Conservation (phyloP, 805 yeast species). For the Yarrowia sp. region DNA sequence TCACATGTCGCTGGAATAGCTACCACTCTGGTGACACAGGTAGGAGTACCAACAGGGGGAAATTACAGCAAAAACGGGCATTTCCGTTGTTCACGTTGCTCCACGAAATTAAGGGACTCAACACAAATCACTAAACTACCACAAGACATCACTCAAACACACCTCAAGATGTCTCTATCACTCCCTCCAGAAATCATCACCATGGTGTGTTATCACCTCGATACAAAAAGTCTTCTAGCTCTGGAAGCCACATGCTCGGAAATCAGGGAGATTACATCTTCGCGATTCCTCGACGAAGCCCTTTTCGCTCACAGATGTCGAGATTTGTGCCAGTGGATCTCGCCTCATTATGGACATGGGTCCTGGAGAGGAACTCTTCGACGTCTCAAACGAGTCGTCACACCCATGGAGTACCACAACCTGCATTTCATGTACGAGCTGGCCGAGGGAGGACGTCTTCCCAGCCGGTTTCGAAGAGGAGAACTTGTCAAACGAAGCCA, state of each 20-base stretch:
- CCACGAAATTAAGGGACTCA: too few relatives aligned
- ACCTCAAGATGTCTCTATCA: background rate
- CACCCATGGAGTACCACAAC: conserved; percentile 29
- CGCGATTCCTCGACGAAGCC: conserved; percentile 19
- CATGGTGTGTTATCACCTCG: conserved; percentile 20
- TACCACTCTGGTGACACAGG: conserved; percentile 12
- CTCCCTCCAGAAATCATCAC: conserved; percentile 31
- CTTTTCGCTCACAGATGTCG: conserved; percentile 18
- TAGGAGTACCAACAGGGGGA: conserved; percentile 17
- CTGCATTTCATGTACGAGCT: conserved; percentile 34
- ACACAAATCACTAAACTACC: background rate
- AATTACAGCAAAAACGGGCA: background rate
- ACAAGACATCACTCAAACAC: background rate
- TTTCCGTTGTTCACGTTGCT: too few relatives aligned
- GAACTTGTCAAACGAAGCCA: conserved; percentile 31
- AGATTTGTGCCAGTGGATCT: conserved; percentile 24
- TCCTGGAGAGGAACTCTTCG: conserved; percentile 20
- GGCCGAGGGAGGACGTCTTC: conserved; percentile 24
- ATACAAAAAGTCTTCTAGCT: conserved; percentile 23
- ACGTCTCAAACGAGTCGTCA: conserved; percentile 23
- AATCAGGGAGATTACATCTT: conserved; percentile 7
- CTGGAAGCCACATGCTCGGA: conserved; percentile 15
- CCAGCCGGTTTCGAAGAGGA: conserved; percentile 23
- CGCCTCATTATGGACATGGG: conserved; percentile 32
- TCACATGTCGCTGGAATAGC: conserved; percentile 24